These are phyloP conservation scores for Daldinia vernicosa DNA, from an alignment of 495 filamentous ascomycete genomes.

Conservation along the genomic window DNA sequence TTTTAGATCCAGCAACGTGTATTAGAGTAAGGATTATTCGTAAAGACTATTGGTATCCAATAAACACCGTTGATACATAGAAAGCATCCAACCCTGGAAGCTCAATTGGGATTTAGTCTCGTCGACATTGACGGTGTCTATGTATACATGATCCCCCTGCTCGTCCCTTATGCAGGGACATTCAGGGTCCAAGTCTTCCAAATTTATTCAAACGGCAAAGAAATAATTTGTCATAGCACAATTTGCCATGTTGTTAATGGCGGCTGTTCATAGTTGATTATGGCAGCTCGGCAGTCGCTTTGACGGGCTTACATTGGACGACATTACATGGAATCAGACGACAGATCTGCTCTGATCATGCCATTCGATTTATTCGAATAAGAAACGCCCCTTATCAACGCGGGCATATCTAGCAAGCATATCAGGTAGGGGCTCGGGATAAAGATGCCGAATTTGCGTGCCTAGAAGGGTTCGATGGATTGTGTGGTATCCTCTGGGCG, in stretches of 20 bases:
- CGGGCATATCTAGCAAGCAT: constrained; percentile 1
- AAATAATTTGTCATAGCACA: constrained; percentile 2
- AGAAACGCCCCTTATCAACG: constrained; percentile 28
- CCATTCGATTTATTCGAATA: constrained; percentile 31
- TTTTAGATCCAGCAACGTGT: constrained; percentile 15
- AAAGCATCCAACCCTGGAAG: neutral
- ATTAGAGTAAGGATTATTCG: constrained; percentile 6
- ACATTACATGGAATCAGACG: constrained; percentile 31
- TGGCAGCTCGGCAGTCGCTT: constrained; percentile 16
- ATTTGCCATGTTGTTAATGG: constrained; percentile 10
- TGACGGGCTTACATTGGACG: constrained; percentile 24
- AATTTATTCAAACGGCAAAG: constrained; percentile 1
- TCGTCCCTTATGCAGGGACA: constrained; percentile 12
- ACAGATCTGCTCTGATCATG: constrained; percentile 33
- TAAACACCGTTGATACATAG: neutral
- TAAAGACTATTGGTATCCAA: constrained; percentile 9
- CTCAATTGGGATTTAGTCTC: neutral
- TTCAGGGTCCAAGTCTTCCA: constrained; percentile 19
- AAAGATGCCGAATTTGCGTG: constrained; percentile 16
- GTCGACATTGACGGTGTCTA: neutral
- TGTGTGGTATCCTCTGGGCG: constrained; percentile 28
- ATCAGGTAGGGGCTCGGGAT: constrained; percentile 29
- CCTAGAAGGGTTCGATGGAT: constrained; percentile 23
- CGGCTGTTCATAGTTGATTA: neutral
- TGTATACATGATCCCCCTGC: constrained; percentile 1